Evolutionary conservation across 176 grass and related monocot species (phyloP).

Genomic region (Rhynchospora tenuis): DNA sequence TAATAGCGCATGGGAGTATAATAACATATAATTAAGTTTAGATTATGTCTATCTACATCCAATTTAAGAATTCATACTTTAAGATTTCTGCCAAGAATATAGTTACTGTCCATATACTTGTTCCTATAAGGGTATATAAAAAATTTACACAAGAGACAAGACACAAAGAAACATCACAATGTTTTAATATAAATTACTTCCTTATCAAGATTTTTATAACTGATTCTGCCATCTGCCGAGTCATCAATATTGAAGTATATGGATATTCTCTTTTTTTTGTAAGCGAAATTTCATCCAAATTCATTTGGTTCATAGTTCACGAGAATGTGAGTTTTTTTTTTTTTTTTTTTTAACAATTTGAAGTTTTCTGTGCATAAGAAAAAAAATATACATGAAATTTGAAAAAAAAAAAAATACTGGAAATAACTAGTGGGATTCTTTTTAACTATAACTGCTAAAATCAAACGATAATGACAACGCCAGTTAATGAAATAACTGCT

Average conservation of each 20-base stretch:
- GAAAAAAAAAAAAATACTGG: too few species aligned
- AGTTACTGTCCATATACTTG: neutral
- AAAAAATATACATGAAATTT: too few species aligned
- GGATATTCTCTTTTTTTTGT: too few species aligned
- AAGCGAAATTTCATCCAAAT: too few species aligned
- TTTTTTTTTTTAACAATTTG: too few species aligned
- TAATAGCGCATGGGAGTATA: neutral
- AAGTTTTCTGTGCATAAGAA: too few species aligned
- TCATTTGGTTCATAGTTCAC: too few species aligned
- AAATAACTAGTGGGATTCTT: neutral
- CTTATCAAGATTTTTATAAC: neutral
- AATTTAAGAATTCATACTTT: neutral
- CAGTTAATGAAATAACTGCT: too few species aligned
- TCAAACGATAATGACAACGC: neutral
- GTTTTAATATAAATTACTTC: neutral
- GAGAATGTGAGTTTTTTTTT: too few species aligned
- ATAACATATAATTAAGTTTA: neutral
- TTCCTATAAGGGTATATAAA: neutral
- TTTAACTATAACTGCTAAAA: neutral
- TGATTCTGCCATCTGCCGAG: neutral
- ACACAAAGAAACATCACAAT: neutral
- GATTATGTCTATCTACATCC: too few species aligned
- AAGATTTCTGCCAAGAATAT: neutral
- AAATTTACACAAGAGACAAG: neutral
- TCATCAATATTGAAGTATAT: neutral